Percentiles rank a stretch among this genome's conserved stretches.
phyloP scores from a whole-genome alignment of 352 stramenopile species.

The Aphanomyces stellatus region DNA sequence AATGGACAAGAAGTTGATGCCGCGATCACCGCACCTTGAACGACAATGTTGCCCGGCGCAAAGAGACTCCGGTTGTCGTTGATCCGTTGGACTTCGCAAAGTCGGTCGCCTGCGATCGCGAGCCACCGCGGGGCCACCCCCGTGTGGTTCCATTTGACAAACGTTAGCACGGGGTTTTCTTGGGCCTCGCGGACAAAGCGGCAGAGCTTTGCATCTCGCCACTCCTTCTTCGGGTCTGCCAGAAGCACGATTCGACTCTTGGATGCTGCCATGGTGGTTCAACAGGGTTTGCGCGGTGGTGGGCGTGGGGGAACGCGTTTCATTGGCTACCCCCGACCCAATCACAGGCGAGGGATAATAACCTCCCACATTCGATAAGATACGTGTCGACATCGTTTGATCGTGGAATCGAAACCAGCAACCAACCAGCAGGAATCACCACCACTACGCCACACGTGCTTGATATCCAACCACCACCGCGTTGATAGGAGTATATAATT shows the following conservation, averaged over 20 bases:
- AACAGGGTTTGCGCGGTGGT: too few species aligned
- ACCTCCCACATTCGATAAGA: not conserved
- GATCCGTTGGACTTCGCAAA: constrained; percentile 7
- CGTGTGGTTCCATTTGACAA: not conserved
- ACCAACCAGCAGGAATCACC: too few species aligned
- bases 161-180: not conserved
- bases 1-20: too few species aligned
- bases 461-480: too few species aligned
- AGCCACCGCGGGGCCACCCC: not conserved
- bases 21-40: constrained; percentile 34
- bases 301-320: not conserved
- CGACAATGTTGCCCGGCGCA: constrained; percentile 40
- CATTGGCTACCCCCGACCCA: not conserved
- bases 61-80: constrained; percentile 10
- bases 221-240: not conserved
- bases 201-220: constrained; percentile 3
- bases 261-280: not conserved
- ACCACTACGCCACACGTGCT: too few species aligned
- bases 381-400: too few species aligned
- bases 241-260: constrained; percentile 12
- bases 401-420: too few species aligned
- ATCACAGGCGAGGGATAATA: not conserved
- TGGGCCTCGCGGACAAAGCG: constrained; percentile 12
- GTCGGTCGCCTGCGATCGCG: not conserved
- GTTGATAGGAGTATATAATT: too few species aligned